Percentiles rank a stretch among this genome's conserved stretches.
These are phyloP conservation scores for Triadica sebifera DNA, from an alignment of 345 rosid genomes.

Conservation along the genomic window DNA sequence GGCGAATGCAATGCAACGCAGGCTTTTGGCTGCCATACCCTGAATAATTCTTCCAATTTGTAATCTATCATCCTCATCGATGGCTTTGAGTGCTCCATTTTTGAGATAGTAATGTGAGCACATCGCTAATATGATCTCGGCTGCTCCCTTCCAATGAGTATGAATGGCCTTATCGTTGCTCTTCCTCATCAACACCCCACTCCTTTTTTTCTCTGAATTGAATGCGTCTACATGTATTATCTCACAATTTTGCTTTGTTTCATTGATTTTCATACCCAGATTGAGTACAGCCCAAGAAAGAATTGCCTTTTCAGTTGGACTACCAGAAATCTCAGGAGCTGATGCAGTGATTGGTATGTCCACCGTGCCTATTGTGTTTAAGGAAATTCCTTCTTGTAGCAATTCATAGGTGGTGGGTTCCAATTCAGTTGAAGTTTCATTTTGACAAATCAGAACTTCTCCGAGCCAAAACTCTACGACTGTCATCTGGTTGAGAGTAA, in stretches of 20 bases:
- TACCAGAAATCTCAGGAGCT: slow-evolving; percentile 36
- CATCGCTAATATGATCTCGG: slow-evolving; percentile 48
- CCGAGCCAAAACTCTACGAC: slow-evolving; percentile 38
- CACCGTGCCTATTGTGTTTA: slow-evolving; percentile 37
- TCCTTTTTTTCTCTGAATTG: slow-evolving; percentile 54
- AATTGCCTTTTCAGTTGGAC: slow-evolving; percentile 56
- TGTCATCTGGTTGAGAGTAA: slow-evolving; percentile 45
- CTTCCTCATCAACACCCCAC: slow-evolving; percentile 40
- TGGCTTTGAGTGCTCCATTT: slow-evolving; percentile 29
- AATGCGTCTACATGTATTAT: slow-evolving; percentile 41
- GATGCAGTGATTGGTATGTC: slow-evolving; percentile 14
- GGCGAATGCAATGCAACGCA: slow-evolving; percentile 52
- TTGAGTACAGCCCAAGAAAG: slow-evolving; percentile 46
- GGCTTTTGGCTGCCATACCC: slow-evolving; percentile 43
- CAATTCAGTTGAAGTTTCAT: slow-evolving; percentile 23
- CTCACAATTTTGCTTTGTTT: slow-evolving; percentile 15
- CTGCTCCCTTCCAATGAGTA: slow-evolving; percentile 57
- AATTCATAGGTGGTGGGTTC: slow-evolving; percentile 24
- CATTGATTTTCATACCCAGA: slow-evolving; percentile 37
- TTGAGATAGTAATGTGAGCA: slow-evolving; percentile 38
- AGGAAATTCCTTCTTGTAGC: slow-evolving; percentile 48
- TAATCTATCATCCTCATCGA: slow-evolving; percentile 26
- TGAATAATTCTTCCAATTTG: slow-evolving; percentile 27
- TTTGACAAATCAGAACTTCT: slow-evolving; percentile 19
- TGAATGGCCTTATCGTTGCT: slow-evolving; percentile 21